phyloP scores from a whole-genome alignment of 306 rosid species.

The Vachellia collinsii region DNA sequence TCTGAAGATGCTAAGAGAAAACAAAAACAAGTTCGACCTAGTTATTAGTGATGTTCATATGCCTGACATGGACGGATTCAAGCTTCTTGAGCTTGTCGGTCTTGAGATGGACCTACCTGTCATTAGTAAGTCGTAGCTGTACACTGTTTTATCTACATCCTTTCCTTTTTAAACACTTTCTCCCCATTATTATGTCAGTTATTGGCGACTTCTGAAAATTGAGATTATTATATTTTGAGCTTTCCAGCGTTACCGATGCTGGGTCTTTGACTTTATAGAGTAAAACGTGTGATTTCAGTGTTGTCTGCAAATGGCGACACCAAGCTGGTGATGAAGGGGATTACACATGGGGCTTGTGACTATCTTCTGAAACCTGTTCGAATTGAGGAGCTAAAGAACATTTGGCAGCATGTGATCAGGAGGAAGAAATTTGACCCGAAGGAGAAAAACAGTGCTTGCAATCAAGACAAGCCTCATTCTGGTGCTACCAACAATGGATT shows the following conservation, averaged over 20 bases:
- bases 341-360: constrained; percentile 97
- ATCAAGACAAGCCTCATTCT: constrained; percentile 47
- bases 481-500: constrained; percentile 45
- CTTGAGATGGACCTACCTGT: constrained; percentile 99
- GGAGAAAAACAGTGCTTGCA: constrained; percentile 57
- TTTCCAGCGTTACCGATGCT: not conserved
- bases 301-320: constrained; percentile 83
- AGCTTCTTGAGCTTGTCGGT: constrained; percentile 94
- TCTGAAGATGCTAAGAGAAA: constrained; percentile 80
- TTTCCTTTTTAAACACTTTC: not conserved
- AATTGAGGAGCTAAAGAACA: constrained; percentile 90
- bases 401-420: constrained; percentile 96
- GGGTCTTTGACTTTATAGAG: not conserved
- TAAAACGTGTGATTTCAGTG: constrained; percentile 60
- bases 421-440: constrained; percentile 80
- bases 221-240: constrained; percentile 29
- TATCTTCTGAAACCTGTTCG: constrained; percentile 95
- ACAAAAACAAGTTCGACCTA: constrained; percentile 80
- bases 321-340: constrained; percentile 95
- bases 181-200: constrained; percentile 9
- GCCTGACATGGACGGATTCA: constrained; percentile 99
- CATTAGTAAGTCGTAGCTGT: constrained; percentile 64
- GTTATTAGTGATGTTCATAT: constrained; percentile 98
- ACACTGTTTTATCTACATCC: constrained; percentile 1
- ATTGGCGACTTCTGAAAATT: not conserved